These are phyloP conservation scores for Stachybotrys echinatus DNA, from an alignment of 2,329 filamentous ascomycete species.

Conservation along the genomic window DNA sequence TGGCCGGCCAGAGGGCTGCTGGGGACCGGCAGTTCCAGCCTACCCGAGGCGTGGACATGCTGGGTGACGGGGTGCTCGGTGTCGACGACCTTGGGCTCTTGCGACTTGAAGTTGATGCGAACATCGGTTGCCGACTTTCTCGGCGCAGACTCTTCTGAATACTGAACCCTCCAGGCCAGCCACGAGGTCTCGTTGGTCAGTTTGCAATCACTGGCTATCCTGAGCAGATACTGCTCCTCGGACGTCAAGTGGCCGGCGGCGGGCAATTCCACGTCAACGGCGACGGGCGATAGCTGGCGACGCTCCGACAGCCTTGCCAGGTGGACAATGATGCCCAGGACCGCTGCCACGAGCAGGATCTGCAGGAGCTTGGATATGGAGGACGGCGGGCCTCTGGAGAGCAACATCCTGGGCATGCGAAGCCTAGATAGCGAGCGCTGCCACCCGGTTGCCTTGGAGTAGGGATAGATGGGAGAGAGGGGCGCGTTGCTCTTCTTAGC, in stretches of 20 bases:
- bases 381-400: constrained; percentile 15
- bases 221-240: constrained; percentile 26
- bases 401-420: constrained; percentile 15
- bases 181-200: constrained; percentile 26
- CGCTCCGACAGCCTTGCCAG: constrained; percentile 9
- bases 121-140: constrained; percentile 21
- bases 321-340: constrained; percentile 14
- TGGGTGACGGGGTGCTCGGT: constrained; percentile 15
- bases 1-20: constrained; percentile 21
- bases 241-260: constrained; percentile 13
- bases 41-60: constrained; percentile 19
- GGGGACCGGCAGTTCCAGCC: constrained; percentile 27
- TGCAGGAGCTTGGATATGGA: constrained; percentile 15
- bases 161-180: constrained; percentile 26
- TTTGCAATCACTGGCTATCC: constrained; percentile 17
- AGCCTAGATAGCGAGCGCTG: neutral
- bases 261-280: constrained; percentile 8
- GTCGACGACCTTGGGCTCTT: constrained; percentile 19
- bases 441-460: neutral
- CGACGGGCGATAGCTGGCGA: constrained; percentile 1
- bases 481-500: neutral
- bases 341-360: constrained; percentile 10
- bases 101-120: constrained; percentile 23
- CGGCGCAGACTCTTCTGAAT: constrained; percentile 19
- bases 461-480: neutral